Base-by-base conservation (phyloP, 1,139 yeast genomes). In the Pichia sp. region DNA sequence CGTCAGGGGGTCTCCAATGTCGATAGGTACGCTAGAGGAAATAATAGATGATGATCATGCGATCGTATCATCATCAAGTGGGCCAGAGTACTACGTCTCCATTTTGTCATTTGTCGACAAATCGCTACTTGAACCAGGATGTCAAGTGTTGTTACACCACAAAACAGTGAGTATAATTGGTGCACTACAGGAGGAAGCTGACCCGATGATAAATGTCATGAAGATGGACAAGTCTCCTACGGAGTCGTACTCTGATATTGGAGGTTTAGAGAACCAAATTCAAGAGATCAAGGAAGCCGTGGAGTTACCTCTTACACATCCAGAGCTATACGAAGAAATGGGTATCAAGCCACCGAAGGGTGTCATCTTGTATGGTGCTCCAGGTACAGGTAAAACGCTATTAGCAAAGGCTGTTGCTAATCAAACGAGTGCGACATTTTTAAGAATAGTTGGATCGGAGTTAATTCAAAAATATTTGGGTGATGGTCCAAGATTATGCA, bases 321-420 rank as follows among this genome's bases (percentile, higher is more conserved):
- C 99, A 1, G 99, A 95, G 70, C 75, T 95, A 62, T 95, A 93
- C 71, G 97, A 95, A 72, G 98, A 93, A 72, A 93, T 95, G 97
- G 99, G 99, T 61, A 93, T 95, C 67, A 90, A 91, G 66, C 99
- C 99, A 8, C 99, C 99, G 49, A 93, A 93, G 74, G 99, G 99
- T 72, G 99, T 95, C 52, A 91, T 95, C 62, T 77, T 95, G 56
- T 95, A 95, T 67, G 99, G 99, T 62, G 96, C 98, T 0, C 99
- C 99, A 34, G 99, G 99, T 70, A 95, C 99, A 0, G 99, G 99
- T 66, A 95, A 95, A 70, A 95, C 99, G 0, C 74, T 95, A 59
- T 76, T 95, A 62, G 99, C 98, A 19, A 95, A 93, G 70, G 99
- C 99, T 0, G 99, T 95, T 50, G 99, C 99, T 6, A 93, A 93